Evolutionary conservation across 140 eudicot genomes (phyloP), one percentile per base, ranked within the genome.

Genomic region (Senecio squalidus): DNA sequence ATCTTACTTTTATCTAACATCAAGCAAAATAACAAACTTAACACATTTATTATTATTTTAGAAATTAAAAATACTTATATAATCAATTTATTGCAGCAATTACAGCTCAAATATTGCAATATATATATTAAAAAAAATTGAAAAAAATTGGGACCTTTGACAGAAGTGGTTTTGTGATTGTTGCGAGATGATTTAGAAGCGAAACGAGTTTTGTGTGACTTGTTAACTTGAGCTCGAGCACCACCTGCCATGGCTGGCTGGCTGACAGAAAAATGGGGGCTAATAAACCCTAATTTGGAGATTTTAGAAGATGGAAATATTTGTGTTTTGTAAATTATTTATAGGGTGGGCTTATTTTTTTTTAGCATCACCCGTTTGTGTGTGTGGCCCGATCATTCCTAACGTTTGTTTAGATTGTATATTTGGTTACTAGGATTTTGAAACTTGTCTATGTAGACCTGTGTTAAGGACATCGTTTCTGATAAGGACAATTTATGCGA

Each of bases 151-250:
- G 9, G 49, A 92, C 99, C 99, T 82, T 93, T 78, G 4, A 63
- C 76, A 26, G 95, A 81, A 4, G 82, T 34, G 13, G 41, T 57
- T 64, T 78, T 93, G 81, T 93, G 99, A 27, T 68, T 39, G 46
- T 88, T 93, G 54, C 99, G 95, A 44, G 96, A 76, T 0, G 96
- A 77, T 60, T 93, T 93, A 9, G 98, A 92, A 58, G 99, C 82
- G 28, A 88, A 93, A 28, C 96, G 89, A 62, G 96, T 84, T 40
- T 93, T 93, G 53, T 93, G 99, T 0, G 89, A 51, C 64, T 93
- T 93, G 72, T 93, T 93, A 0, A 82, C 68, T 79, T 93, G 99
- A 58, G 73, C 58, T 27, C 95, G 80, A 65, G 95, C 55, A 34
- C 94, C 81, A 29, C 95, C 83, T 40, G 76, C 96, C 99, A 90